phyloP scores from a whole-genome alignment of 2,329 filamentous ascomycete genomes.

The Plectosphaerella cucumerina region DNA sequence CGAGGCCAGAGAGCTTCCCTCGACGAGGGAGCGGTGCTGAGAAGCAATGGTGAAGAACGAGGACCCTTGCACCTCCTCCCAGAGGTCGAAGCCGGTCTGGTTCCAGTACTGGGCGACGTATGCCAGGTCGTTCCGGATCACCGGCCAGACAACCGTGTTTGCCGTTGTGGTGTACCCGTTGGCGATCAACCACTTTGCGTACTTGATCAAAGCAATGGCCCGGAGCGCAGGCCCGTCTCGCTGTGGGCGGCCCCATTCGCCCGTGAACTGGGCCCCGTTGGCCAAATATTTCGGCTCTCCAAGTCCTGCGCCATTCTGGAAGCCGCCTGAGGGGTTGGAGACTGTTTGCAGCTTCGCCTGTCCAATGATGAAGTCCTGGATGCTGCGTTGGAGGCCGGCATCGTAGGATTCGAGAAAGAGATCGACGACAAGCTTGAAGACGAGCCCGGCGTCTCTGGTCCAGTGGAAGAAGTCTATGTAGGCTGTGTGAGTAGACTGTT shows the following conservation, averaged over 20 bases:
- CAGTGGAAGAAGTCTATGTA: conserved; percentile 71
- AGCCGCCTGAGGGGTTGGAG: conserved; percentile 63
- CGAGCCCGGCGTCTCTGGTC: conserved; percentile 70
- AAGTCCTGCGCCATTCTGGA: conserved; percentile 49
- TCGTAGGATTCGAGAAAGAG: conserved; percentile 58
- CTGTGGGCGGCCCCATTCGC: conserved; percentile 71
- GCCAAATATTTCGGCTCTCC: conserved; percentile 73
- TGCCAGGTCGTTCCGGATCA: conserved; percentile 70
- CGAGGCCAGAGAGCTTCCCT: conserved; percentile 64
- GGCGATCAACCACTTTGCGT: conserved; percentile 66
- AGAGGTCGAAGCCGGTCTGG: conserved; percentile 67
- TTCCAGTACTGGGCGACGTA: conserved; percentile 75
- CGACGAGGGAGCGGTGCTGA: conserved; percentile 64
- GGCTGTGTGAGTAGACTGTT: conserved; percentile 16
- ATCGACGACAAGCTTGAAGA: conserved; percentile 66
- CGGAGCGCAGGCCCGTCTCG: conserved; percentile 74
- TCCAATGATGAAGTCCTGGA: conserved; percentile 64
- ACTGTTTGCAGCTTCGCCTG: conserved; percentile 65
- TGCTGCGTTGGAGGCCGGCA: conserved; percentile 49
- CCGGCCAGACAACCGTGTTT: conserved; percentile 60
- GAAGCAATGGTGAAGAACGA: conserved; percentile 75
- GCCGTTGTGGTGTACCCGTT: conserved; percentile 61
- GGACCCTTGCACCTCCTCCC: conserved; percentile 74
- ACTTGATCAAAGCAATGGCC: conserved; percentile 68
- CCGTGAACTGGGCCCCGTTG: conserved; percentile 60